Conservation (phyloP, 2,329 filamentous ascomycete species). For the Phialophora tarda region DNA sequence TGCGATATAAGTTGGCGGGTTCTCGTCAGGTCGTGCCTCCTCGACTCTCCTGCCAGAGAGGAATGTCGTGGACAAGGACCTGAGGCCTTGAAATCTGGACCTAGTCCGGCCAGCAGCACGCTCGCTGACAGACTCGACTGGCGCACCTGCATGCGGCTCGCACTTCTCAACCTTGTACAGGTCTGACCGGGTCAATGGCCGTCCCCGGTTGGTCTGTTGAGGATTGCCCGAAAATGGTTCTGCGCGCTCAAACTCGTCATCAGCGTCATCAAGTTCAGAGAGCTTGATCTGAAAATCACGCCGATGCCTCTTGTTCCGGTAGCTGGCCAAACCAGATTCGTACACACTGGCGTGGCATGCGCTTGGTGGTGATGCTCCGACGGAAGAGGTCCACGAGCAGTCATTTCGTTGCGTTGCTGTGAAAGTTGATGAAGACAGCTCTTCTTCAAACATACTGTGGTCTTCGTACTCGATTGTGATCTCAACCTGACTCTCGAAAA, state of each 20-base stretch:
- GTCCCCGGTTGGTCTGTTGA: conserved; percentile 19
- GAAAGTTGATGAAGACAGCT: conserved; percentile 17
- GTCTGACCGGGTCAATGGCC: conserved; percentile 21
- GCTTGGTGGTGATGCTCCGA: conserved; percentile 12
- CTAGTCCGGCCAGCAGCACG: conserved; percentile 1
- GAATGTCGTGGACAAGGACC: conserved; percentile 22
- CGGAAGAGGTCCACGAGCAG: conserved; percentile 11
- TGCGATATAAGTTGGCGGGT: background rate
- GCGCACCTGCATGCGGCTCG: conserved; percentile 7
- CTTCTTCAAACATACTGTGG: conserved; percentile 10
- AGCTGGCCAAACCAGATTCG: background rate
- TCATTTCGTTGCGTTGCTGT: background rate
- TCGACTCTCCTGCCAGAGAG: conserved; percentile 11
- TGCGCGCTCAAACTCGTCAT: conserved; percentile 22
- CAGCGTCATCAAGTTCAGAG: conserved; percentile 22
- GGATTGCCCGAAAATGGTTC: background rate
- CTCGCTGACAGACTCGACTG: background rate
- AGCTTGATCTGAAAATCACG: conserved; percentile 10
- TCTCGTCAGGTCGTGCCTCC: background rate
- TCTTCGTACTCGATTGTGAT: conserved; percentile 29
- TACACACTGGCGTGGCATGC: background rate
- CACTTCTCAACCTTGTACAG: background rate
- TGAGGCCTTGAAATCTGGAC: conserved; percentile 20
- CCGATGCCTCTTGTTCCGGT: conserved; percentile 19
- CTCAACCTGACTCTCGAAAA: conserved; percentile 36